These are phyloP conservation scores for Amanita jacksonii DNA, from an alignment of 768 basidiomycete species.

Conservation along the genomic window DNA sequence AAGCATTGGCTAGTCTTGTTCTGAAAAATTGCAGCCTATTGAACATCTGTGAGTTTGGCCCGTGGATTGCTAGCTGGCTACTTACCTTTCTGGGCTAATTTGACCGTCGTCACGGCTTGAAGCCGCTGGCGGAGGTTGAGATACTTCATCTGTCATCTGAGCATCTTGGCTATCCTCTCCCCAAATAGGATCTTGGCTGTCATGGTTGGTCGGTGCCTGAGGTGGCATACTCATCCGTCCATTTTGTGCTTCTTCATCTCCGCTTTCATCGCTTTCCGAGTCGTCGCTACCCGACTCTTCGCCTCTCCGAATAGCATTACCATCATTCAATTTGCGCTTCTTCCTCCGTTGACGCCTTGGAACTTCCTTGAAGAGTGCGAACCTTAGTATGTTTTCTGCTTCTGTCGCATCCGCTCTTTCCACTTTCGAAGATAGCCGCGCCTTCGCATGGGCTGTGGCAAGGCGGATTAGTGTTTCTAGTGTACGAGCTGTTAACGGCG, in stretches of 20 bases:
- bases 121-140: conserved; percentile 21
- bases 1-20: conserved; percentile 60
- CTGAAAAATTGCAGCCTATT: conserved; percentile 75
- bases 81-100: conserved; percentile 51
- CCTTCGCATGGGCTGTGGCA: conserved; percentile 95
- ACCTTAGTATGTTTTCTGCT: conserved; percentile 93
- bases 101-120: conserved; percentile 31
- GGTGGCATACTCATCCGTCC: conserved; percentile 44
- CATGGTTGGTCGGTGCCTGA: conserved; percentile 18
- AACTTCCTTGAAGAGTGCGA: conserved; percentile 97
- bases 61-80: conserved; percentile 7
- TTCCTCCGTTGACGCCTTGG: conserved; percentile 73
- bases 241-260: conserved; percentile 30
- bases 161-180: conserved; percentile 60
- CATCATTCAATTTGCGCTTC: conserved; percentile 78
- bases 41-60: conserved; percentile 3
- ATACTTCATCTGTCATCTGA: conserved; percentile 42
- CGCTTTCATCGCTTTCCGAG: conserved; percentile 42
- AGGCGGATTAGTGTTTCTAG: conserved; percentile 98
- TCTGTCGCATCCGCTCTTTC: conserved; percentile 77
- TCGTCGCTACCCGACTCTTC: conserved; percentile 40
- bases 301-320: conserved; percentile 40
- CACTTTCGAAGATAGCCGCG: conserved; percentile 79
- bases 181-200: conserved; percentile 51
- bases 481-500: conserved; percentile 95